Evolutionary conservation across 768 basidiomycete genomes (phyloP), one percentile per base, ranked within the genome.

Genomic region (Tricholoma sp.): DNA sequence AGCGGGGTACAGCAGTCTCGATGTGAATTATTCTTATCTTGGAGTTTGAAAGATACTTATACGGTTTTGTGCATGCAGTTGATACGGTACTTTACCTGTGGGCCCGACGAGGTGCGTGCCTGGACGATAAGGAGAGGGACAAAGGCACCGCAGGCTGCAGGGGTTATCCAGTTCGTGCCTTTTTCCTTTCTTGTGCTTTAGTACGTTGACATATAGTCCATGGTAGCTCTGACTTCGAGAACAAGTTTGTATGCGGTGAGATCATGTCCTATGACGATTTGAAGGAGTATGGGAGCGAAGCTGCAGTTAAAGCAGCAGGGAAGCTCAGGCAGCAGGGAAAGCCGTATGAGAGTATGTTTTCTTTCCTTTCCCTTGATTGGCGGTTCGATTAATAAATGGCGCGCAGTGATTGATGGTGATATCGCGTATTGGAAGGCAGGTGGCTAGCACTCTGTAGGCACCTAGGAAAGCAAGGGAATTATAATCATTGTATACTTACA

Each of bases 201-300:
- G 6, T 39, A 51, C 10, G 15, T 37, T 48, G 20, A 53, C 41
- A 39, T 44, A 51, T 50, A 20, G 7, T 34, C 52, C 15, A 37
- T 36, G 15, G 2, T 58, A 92, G 90, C 79, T 88, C 92, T 52
- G 95, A 98, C 73, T 98, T 98, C 68, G 94, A 98, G 76, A 91
- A 96, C 73, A 95, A 97, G 74, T 97, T 97, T 63, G 89, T 98
- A 20, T 97, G 94, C 60, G 94, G 94, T 71, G 96, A 98, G 73
- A 96, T 98, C 68, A 96, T 98, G 94, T 67, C 84, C 1, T 97
- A 86, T 65, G 84, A 86, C 0, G 97, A 98, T 71, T 76, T 99
- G 58, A 88, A 88, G 65, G 94, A 97, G 71, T 77, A 94, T 63
- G 95, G 94, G 10, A 89, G 88, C 59, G 97, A 99, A 76, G 60